A percentile compares a stretch with the other conserved stretches of the same genome.
Evolutionary conservation across 2,329 filamentous ascomycete genomes (phyloP).

Genomic region (Aspergillus hortae): DNA sequence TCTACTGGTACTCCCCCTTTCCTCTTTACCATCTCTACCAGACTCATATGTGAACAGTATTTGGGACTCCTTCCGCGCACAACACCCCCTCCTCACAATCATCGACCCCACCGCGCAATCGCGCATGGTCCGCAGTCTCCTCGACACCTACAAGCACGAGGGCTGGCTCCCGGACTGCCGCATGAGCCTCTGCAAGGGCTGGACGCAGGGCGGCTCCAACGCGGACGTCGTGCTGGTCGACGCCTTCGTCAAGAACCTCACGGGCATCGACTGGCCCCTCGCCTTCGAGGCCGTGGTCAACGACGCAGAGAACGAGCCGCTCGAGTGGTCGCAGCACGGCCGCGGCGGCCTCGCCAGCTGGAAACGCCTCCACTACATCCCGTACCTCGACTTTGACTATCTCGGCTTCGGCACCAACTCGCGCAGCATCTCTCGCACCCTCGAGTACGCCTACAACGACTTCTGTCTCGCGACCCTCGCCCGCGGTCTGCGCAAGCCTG

Average conservation of each 20-base stretch:
- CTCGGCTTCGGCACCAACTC: constrained; percentile 67
- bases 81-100: constrained; percentile 66
- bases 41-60: constrained; percentile 35
- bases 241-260: constrained; percentile 63
- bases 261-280: constrained; percentile 63
- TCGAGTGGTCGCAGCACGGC: constrained; percentile 66
- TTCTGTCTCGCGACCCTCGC: constrained; percentile 64
- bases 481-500: constrained; percentile 48
- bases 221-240: constrained; percentile 68
- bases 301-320: constrained; percentile 67
- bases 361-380: constrained; percentile 68
- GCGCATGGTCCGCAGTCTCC: constrained; percentile 64
- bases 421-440: constrained; percentile 65
- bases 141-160: constrained; percentile 65
- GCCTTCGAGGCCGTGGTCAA: constrained; percentile 67
- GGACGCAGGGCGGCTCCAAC: constrained; percentile 70
- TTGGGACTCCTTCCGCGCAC: constrained; percentile 67
- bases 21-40: not conserved
- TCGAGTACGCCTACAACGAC: constrained; percentile 76
- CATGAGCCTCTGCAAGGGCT: constrained; percentile 69
- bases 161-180: constrained; percentile 71
- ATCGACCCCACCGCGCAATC: constrained; percentile 61
- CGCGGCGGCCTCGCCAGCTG: constrained; percentile 68
- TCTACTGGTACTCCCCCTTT: constrained; percentile 56
- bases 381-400: constrained; percentile 65